phyloP scores from a whole-genome alignment of 352 stramenopile genomes.

The Globisporangium okanoganense region DNA sequence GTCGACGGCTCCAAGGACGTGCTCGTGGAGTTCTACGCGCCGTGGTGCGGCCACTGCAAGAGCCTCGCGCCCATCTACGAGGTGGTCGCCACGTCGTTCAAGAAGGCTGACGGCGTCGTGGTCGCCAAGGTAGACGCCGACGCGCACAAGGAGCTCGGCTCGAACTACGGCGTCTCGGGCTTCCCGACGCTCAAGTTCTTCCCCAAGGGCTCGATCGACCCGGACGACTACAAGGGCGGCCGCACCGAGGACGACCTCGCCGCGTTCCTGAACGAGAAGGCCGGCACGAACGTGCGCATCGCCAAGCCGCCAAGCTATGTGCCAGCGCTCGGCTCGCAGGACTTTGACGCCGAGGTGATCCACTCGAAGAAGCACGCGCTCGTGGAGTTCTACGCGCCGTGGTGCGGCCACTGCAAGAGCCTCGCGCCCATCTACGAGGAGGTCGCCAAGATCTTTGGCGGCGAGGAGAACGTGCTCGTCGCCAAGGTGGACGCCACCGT shows the following conservation, averaged over 20 bases:
- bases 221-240: conserved; percentile 85
- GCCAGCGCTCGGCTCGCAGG: conserved; percentile 42
- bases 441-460: conserved; percentile 66
- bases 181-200: conserved; percentile 95
- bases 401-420: conserved; percentile 93
- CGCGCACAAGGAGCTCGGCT: conserved; percentile 72
- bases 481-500: conserved; percentile 82
- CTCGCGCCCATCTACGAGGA: conserved; percentile 89
- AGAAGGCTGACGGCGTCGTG: conserved; percentile 81
- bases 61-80: conserved; percentile 77
- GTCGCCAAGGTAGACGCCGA: conserved; percentile 90
- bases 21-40: conserved; percentile 84
- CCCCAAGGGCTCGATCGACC: conserved; percentile 62
- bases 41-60: conserved; percentile 75
- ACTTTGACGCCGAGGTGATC: conserved; percentile 81
- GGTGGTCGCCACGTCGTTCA: conserved; percentile 85
- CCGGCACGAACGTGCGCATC: conserved; percentile 66
- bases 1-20: conserved; percentile 84
- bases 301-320: conserved; percentile 69
- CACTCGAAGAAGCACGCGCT: conserved; percentile 84
- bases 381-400: conserved; percentile 94
- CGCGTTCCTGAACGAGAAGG: conserved; percentile 74
- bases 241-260: conserved; percentile 82
- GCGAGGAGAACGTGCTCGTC: conserved; percentile 77
- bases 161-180: conserved; percentile 85